A percentile compares a stretch with the other conserved stretches of the same genome.
These are phyloP conservation scores for Lachancea fermentati DNA, from an alignment of 805 yeast genomes.

Conservation along the genomic window DNA sequence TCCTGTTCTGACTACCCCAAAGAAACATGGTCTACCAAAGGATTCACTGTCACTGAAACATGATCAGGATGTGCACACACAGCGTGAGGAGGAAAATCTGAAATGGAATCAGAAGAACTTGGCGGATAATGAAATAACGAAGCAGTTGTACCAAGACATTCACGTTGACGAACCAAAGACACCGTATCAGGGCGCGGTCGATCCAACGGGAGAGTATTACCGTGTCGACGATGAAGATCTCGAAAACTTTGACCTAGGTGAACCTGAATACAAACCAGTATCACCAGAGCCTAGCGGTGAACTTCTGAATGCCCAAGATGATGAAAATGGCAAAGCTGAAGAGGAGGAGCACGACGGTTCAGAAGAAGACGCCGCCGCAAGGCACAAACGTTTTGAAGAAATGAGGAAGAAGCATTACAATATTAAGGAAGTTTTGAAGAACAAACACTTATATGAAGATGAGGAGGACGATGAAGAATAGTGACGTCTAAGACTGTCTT, in stretches of 20 bases:
- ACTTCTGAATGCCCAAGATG: slow-evolving; percentile 18
- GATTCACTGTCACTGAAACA: slow-evolving; percentile 29
- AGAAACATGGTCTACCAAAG: slow-evolving; percentile 24
- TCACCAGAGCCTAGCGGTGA: slow-evolving; percentile 20
- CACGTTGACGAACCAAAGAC: slow-evolving; percentile 90
- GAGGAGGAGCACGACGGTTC: slow-evolving; percentile 36
- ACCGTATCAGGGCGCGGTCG: slow-evolving; percentile 86
- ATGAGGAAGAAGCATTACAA: slow-evolving; percentile 78
- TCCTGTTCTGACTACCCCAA: slow-evolving; percentile 7
- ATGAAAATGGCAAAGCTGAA: slow-evolving; percentile 24
- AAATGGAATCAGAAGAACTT: slow-evolving; percentile 85
- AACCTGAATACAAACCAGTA: slow-evolving; percentile 42
- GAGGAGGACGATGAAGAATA: slow-evolving; percentile 25
- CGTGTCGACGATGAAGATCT: slow-evolving; percentile 55
- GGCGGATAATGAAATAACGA: slow-evolving; percentile 54
- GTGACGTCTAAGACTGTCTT: too few relatives aligned
- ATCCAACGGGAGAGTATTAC: slow-evolving; percentile 76
- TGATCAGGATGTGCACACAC: slow-evolving; percentile 14
- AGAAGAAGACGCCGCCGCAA: slow-evolving; percentile 47
- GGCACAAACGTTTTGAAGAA: slow-evolving; percentile 66
- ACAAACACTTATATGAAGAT: slow-evolving; percentile 13
- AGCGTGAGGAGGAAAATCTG: slow-evolving; percentile 39
- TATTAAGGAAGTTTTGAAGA: slow-evolving; percentile 39
- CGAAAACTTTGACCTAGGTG: slow-evolving; percentile 53
- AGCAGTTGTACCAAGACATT: slow-evolving; percentile 50